Percentiles rank a stretch among this genome's conserved stretches.
These are phyloP conservation scores for Saccharomycopsis lassenensis DNA, from an alignment of 805 yeast genomes.

Conservation along the genomic window DNA sequence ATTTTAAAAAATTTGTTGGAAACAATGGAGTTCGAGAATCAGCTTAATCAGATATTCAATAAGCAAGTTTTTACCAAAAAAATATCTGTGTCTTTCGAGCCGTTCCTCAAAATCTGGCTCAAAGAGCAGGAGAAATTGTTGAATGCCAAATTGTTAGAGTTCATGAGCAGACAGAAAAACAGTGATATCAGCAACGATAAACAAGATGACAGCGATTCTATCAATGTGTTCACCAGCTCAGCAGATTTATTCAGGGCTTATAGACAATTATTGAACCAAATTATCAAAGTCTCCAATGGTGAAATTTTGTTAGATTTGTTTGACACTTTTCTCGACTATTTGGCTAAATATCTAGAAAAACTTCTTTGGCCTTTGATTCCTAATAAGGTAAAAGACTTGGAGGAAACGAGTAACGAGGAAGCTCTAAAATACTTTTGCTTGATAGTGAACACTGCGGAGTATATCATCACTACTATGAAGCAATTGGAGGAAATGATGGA, in stretches of 20 bases:
- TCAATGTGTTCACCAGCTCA: slow-evolving; percentile 72
- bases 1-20: slow-evolving; percentile 60
- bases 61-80: slow-evolving; percentile 29
- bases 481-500: slow-evolving; percentile 53
- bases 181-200: slow-evolving; percentile 24
- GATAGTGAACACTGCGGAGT: slow-evolving; percentile 81
- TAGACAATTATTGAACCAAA: slow-evolving; percentile 60
- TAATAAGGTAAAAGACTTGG: slow-evolving; percentile 18
- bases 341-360: slow-evolving; percentile 45
- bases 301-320: slow-evolving; percentile 36
- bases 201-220: slow-evolving; percentile 35
- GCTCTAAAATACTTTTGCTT: slow-evolving; percentile 58
- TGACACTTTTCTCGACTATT: slow-evolving; percentile 52
- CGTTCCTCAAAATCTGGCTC: slow-evolving; percentile 78
- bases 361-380: slow-evolving; percentile 43
- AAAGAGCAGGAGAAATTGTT: slow-evolving; percentile 66
- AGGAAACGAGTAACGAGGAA: slow-evolving; percentile 37
- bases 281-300: slow-evolving; percentile 43
- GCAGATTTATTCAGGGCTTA: slow-evolving; percentile 77
- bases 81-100: slow-evolving; percentile 67
- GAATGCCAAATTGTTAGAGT: slow-evolving; percentile 51
- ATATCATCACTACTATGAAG: slow-evolving; percentile 63
- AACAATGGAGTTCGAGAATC: slow-evolving; percentile 77
- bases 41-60: slow-evolving; percentile 47
- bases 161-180: slow-evolving; percentile 29